phyloP scores from a whole-genome alignment of 2,329 filamentous ascomycete genomes.

The Didymella glomerata region DNA sequence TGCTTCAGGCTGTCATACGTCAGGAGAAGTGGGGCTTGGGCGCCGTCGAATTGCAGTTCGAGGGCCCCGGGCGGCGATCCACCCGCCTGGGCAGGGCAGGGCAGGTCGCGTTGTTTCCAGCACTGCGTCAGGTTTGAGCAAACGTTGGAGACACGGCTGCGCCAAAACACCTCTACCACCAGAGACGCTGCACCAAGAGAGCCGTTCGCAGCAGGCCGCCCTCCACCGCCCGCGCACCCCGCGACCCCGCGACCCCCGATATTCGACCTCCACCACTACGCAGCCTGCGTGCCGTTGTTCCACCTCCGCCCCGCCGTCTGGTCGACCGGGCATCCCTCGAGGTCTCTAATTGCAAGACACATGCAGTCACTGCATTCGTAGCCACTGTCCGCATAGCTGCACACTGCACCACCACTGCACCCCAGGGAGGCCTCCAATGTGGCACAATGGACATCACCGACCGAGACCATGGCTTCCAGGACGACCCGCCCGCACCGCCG shows the following conservation, averaged over 20 bases:
- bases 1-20: constrained; percentile 7
- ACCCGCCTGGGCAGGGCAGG: not conserved
- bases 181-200: constrained; percentile 1
- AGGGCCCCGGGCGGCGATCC: constrained; percentile 10
- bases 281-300: constrained; percentile 3
- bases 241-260: not conserved
- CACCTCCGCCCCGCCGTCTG: constrained; percentile 10
- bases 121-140: constrained; percentile 4
- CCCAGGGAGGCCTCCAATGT: constrained; percentile 33
- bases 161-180: not conserved
- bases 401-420: not conserved
- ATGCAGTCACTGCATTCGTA: constrained; percentile 21
- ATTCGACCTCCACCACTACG: not conserved
- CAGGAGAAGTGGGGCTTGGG: not conserved
- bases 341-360: not conserved
- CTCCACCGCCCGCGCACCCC: not conserved
- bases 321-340: constrained; percentile 6
- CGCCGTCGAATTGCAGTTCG: not conserved
- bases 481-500: constrained; percentile 47
- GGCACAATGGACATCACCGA: constrained; percentile 48
- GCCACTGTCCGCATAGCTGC: constrained; percentile 11
- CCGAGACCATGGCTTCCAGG: constrained; percentile 47
- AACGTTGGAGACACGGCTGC: not conserved
- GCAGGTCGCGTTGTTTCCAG: constrained; percentile 2
- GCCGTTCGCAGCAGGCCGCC: not conserved